Evolutionary conservation across 2,329 filamentous ascomycete species (phyloP), one percentile per base, ranked within the genome.

Genomic region (Hymenoscyphus scutula): DNA sequence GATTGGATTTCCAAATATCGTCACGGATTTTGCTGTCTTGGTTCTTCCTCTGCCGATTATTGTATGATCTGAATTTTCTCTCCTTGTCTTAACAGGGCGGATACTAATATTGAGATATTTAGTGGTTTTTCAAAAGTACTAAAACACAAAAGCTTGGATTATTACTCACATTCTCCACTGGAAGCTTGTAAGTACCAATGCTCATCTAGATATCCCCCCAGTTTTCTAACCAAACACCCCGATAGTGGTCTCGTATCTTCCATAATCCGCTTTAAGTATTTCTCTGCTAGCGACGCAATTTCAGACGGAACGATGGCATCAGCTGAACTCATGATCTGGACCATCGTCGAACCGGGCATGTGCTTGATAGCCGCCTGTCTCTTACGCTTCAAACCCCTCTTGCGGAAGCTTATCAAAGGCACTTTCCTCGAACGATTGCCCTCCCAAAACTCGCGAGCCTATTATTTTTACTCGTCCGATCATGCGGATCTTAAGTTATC

Each of bases 331-430:
- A 57, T 61, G 53, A 61, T 61, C 15, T 61, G 59, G 59, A 61
- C 59, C 3, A 25, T 56, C 11, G 25, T 61, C 15, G 59, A 61
- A 25, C 53, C 59, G 2, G 59, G 53, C 30, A 61, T 57, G 53
- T 61, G 53, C 53, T 27, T 61, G 23, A 57, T 61, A 17, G 59
- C 59, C 8, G 59, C 59, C 4, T 61, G 59, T 53, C 30, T 61
- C 25, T n/a, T 53, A 17, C n/a, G 58, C 29, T 48, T 60, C 15
- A 37, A 48, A 19, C 51, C 58, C 5, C 58, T 60, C 6, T 48
- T 60, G 7, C 45, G 32, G 37, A 37, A 27, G 25, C 32, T 37
- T 6, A 6, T 38, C 48, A 53, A 38, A 25, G 58, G 30, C 13
- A 62, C 55, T 23, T 19, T 32, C 30, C 55, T 57, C 19, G 32